Evolutionary conservation across 1,284 basidiomycete genomes (phyloP).

Genomic region (Malassezia psittaci): DNA sequence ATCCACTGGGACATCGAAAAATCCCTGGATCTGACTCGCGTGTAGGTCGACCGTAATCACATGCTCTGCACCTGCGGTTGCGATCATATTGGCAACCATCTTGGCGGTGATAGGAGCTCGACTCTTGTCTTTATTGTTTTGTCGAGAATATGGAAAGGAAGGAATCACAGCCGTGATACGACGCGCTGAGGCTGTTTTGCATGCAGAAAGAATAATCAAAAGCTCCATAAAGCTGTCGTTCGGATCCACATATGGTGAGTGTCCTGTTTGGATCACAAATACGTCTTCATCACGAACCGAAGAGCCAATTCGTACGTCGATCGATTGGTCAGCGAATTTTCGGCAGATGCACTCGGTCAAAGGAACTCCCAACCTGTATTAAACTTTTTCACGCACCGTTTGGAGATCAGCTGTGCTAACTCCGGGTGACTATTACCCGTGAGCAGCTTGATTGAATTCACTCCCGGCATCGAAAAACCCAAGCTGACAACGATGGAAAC

Average conservation of each 20-base stretch:
- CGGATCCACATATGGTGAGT: conserved; percentile 40
- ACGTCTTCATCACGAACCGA: conserved; percentile 78
- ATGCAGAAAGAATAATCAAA: conserved; percentile 78
- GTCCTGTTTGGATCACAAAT: conserved; percentile 44
- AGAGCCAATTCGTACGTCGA: conserved; percentile 61
- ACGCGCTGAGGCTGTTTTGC: conserved; percentile 91
- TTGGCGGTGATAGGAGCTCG: conserved; percentile 96
- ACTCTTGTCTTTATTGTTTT: conserved; percentile 97
- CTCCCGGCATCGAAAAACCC: conserved; percentile 29
- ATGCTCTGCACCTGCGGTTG: conserved; percentile 91
- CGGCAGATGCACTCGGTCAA: conserved; percentile 83
- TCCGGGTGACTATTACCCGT: conserved; percentile 96
- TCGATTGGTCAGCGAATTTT: conserved; percentile 78
- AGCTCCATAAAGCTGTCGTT: conserved; percentile 54
- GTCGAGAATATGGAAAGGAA: conserved; percentile 89
- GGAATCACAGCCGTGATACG: conserved; percentile 97
- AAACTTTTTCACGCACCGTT: conserved; percentile 61
- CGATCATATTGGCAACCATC: conserved; percentile 93
- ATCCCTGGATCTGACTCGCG: conserved; percentile 96
- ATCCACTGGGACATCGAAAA: conserved; percentile 98
- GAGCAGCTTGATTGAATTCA: conserved; percentile 70
- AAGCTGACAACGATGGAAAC: not conserved
- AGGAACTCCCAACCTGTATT: conserved; percentile 68
- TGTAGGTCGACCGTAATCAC: conserved; percentile 98
- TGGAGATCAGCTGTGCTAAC: conserved; percentile 84